These are phyloP conservation scores for Puccinia novopanici DNA, from an alignment of 1,284 basidiomycete genomes.

Conservation along the genomic window DNA sequence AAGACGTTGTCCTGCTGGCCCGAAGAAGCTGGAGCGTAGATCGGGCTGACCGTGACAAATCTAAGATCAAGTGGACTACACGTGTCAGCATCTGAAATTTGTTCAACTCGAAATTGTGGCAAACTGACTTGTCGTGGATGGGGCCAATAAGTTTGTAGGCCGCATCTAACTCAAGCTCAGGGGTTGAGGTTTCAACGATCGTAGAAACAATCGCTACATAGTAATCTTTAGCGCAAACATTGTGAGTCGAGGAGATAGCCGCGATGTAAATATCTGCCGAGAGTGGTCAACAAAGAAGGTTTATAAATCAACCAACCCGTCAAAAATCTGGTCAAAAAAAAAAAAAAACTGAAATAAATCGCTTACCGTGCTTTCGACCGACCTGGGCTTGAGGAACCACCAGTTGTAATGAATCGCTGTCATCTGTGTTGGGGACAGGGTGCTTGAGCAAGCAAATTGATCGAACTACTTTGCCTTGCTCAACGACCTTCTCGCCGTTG, in stretches of 20 bases:
- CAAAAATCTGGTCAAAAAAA: neutral
- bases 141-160: constrained; percentile 89
- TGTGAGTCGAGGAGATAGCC: constrained; percentile 93
- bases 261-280: constrained; percentile 97
- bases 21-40: constrained; percentile 83
- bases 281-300: constrained; percentile 3
- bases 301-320: constrained; percentile 42
- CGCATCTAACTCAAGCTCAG: constrained; percentile 87
- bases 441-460: constrained; percentile 99
- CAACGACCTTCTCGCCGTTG: constrained; percentile 77
- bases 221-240: constrained; percentile 91
- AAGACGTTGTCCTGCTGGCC: constrained; percentile 86
- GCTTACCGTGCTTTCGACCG: constrained; percentile 81
- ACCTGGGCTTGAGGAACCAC: constrained; percentile 99
- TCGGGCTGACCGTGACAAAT: constrained; percentile 82
- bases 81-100: constrained; percentile 28
- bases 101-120: neutral
- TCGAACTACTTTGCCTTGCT: constrained; percentile 91
- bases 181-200: constrained; percentile 90
- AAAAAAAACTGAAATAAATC: neutral
- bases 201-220: constrained; percentile 98
- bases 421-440: constrained; percentile 95
- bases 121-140: constrained; percentile 86
- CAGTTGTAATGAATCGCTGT: constrained; percentile 91
- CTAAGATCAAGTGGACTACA: constrained; percentile 61